phyloP scores from a whole-genome alignment of 2,329 filamentous ascomycete species.

The Dichotomopilus funicola region DNA sequence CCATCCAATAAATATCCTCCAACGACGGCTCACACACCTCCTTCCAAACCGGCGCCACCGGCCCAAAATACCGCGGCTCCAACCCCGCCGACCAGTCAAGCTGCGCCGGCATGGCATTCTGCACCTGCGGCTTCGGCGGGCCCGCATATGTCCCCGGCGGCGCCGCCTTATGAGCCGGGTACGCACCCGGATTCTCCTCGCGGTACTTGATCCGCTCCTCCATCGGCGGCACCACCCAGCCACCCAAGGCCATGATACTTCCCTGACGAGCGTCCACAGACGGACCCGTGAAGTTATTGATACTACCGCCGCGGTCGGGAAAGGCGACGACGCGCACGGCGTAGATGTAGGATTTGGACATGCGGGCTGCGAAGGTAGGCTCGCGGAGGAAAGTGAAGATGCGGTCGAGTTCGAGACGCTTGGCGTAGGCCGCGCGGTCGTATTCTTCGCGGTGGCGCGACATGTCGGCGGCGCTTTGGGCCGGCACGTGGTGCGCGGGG shows the following conservation, averaged over 20 bases:
- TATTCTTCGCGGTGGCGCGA: neutral
- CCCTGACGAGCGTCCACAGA: constrained; percentile 6
- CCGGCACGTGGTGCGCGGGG: neutral
- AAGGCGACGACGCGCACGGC: constrained; percentile 22
- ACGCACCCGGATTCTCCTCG: constrained; percentile 5
- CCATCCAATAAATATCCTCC: constrained; percentile 26
- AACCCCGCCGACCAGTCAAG: constrained; percentile 10
- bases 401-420: constrained; percentile 3
- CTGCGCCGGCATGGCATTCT: constrained; percentile 8
- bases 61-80: constrained; percentile 14
- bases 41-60: constrained; percentile 18
- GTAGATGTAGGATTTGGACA: constrained; percentile 20
- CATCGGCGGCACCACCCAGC: constrained; percentile 24
- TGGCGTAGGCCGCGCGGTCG: neutral
- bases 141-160: constrained; percentile 4
- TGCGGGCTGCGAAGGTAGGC: constrained; percentile 10
- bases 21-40: constrained; percentile 21
- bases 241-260: constrained; percentile 19
- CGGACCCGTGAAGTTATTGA: constrained; percentile 19
- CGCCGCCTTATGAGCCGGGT: constrained; percentile 9
- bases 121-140: neutral
- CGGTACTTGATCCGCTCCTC: constrained; percentile 17
- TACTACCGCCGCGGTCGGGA: neutral
- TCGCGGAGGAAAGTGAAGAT: constrained; percentile 6
- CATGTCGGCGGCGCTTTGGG: constrained; percentile 2